Evolutionary conservation across 768 basidiomycete species (phyloP).

Genomic region (Boletus fagicola): DNA sequence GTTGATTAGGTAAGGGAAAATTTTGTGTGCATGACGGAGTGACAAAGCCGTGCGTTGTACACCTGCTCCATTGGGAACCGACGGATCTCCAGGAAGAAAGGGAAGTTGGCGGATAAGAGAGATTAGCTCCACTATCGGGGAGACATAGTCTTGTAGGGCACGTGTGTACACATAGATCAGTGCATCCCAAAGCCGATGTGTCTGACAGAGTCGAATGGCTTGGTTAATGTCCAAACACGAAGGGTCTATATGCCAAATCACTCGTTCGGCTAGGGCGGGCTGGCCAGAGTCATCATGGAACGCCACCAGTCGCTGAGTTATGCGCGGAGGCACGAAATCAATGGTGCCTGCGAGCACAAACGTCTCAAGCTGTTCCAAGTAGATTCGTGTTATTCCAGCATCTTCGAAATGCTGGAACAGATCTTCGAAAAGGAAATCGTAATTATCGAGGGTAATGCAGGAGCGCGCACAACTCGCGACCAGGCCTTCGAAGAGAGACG

Average conservation of each 20-base stretch:
- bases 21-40: conserved; percentile 80
- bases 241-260: conserved; percentile 97
- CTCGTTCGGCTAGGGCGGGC: conserved; percentile 75
- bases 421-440: conserved; percentile 89
- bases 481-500: conserved; percentile 83
- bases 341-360: conserved; percentile 78
- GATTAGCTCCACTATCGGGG: conserved; percentile 84
- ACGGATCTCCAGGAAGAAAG: not conserved
- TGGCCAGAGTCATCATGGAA: conserved; percentile 70
- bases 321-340: conserved; percentile 74
- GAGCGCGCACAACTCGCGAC: conserved; percentile 76
- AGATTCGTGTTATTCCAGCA: conserved; percentile 80
- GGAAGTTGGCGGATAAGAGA: conserved; percentile 58
- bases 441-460: conserved; percentile 75
- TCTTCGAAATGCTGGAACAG: conserved; percentile 88
- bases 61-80: conserved; percentile 8
- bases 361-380: conserved; percentile 75
- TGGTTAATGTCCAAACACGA: conserved; percentile 91
- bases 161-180: conserved; percentile 92
- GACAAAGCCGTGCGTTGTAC: conserved; percentile 20
- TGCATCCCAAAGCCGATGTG: conserved; percentile 84
- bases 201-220: conserved; percentile 81
- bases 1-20: conserved; percentile 84
- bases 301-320: conserved; percentile 81
- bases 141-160: conserved; percentile 83